These are phyloP conservation scores for Cucurbita ficifolia DNA, from an alignment of 306 rosid species.

Conservation along the genomic window DNA sequence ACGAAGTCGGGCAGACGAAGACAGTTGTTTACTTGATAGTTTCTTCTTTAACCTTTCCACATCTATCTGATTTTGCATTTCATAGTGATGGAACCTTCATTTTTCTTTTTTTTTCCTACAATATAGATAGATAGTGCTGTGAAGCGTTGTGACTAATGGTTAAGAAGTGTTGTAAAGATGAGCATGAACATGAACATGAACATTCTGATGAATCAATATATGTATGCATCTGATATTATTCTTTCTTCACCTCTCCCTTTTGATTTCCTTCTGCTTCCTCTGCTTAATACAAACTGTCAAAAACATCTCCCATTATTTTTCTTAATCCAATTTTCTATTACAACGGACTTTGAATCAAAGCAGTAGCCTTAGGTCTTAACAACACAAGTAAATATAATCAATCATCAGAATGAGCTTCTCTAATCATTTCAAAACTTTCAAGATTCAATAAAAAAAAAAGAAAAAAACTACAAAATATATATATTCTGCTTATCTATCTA, in stretches of 20 bases:
- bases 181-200: background rate
- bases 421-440: too few relatives aligned
- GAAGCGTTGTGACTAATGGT: background rate
- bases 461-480: too few relatives aligned
- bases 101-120: background rate
- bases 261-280: background rate
- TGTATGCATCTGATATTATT: background rate
- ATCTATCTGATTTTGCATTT: background rate
- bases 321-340: background rate
- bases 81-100: background rate
- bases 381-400: too few relatives aligned
- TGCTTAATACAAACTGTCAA: background rate
- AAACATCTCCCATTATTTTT: background rate
- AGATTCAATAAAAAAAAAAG: too few relatives aligned
- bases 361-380: too few relatives aligned
- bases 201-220: background rate
- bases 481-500: background rate
- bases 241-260: background rate
- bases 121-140: background rate
- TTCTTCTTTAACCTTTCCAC: background rate
- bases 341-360: too few relatives aligned
- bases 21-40: slow-evolving; percentile 20
- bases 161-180: slow-evolving; percentile 6
- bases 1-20: slow-evolving; percentile 50
- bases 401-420: too few relatives aligned